Conservation (phyloP, 2,329 filamentous ascomycete species). For the Hypocrella siamensis region DNA sequence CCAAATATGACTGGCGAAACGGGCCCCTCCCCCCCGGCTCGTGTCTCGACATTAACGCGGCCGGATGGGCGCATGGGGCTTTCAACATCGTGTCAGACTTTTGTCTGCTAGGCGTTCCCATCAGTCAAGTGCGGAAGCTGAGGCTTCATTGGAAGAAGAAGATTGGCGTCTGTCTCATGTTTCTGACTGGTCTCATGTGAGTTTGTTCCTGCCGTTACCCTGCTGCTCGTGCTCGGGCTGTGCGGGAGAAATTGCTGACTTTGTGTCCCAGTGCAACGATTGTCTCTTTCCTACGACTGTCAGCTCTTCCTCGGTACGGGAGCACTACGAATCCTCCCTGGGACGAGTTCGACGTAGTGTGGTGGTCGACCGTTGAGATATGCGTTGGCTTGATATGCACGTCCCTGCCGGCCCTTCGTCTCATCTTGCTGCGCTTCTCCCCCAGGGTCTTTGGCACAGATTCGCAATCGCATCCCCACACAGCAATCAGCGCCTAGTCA, state of each 20-base stretch:
- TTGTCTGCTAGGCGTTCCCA: constrained; percentile 28
- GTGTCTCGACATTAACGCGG: constrained; percentile 28
- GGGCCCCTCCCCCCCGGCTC: constrained; percentile 18
- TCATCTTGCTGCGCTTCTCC: constrained; percentile 7
- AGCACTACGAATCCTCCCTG: constrained; percentile 13
- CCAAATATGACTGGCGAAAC: constrained; percentile 17
- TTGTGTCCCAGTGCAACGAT: constrained; percentile 11
- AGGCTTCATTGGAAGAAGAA: constrained; percentile 26
- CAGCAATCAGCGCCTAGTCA: no score
- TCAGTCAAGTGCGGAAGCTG: constrained; percentile 21
- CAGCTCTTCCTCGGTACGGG: constrained; percentile 11
- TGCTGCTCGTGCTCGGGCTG: not conserved
- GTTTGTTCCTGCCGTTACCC: constrained; percentile 1
- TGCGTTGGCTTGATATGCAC: constrained; percentile 17
- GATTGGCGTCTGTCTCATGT: constrained; percentile 25
- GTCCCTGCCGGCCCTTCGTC: constrained; percentile 14
- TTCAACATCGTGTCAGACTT: constrained; percentile 31
- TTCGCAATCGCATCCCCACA: no score
- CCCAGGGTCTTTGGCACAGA: not conserved
- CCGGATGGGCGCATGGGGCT: constrained; percentile 29
- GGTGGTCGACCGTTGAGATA: constrained; percentile 17
- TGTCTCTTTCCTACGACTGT: constrained; percentile 15
- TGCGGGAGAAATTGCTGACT: no score
- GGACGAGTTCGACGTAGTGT: constrained; percentile 11
- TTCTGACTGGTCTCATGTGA: constrained; percentile 23